A percentile compares a stretch with the other conserved stretches of the same genome.
phyloP scores from a whole-genome alignment of 768 basidiomycete species.

The Aureoboletus auriporus region DNA sequence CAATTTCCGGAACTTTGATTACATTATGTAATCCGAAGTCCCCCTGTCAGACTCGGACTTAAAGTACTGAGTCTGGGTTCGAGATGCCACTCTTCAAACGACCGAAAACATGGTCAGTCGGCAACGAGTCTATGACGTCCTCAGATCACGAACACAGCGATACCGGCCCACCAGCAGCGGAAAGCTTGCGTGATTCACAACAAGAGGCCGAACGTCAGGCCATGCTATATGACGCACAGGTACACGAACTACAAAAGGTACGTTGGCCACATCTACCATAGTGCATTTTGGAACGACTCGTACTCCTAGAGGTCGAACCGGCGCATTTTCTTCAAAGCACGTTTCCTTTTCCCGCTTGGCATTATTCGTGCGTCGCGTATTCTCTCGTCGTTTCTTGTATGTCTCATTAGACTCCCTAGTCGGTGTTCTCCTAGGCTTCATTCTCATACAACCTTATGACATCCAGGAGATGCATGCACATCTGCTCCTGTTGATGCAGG shows the following conservation, averaged over 20 bases:
- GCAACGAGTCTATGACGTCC: constrained; percentile 10
- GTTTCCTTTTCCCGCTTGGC: constrained; percentile 71
- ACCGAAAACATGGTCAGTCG: constrained; percentile 25
- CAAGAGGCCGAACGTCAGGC: constrained; percentile 22
- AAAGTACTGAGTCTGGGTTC: background rate
- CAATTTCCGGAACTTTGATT: too few relatives aligned
- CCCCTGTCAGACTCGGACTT: too few relatives aligned
- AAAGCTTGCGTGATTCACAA: constrained; percentile 12
- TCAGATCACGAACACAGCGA: constrained; percentile 11
- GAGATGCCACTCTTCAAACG: constrained; percentile 34
- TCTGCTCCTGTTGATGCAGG: constrained; percentile 60
- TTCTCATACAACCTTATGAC: constrained; percentile 62
- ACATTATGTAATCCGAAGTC: too few relatives aligned
- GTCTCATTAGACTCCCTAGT: constrained; percentile 37
- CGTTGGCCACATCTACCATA: background rate
- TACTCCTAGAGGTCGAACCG: constrained; percentile 12
- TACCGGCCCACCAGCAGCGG: background rate
- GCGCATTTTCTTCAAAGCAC: constrained; percentile 26
- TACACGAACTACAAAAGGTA: constrained; percentile 23
- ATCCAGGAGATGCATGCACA: constrained; percentile 67
- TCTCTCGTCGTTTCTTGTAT: background rate
- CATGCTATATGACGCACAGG: constrained; percentile 22
- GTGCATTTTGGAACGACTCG: background rate
- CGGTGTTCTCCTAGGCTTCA: constrained; percentile 59
- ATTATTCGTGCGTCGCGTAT: constrained; percentile 45